Base-by-base conservation (phyloP, 176 grass and related monocot genomes). In the Oryza officinalis region DNA sequence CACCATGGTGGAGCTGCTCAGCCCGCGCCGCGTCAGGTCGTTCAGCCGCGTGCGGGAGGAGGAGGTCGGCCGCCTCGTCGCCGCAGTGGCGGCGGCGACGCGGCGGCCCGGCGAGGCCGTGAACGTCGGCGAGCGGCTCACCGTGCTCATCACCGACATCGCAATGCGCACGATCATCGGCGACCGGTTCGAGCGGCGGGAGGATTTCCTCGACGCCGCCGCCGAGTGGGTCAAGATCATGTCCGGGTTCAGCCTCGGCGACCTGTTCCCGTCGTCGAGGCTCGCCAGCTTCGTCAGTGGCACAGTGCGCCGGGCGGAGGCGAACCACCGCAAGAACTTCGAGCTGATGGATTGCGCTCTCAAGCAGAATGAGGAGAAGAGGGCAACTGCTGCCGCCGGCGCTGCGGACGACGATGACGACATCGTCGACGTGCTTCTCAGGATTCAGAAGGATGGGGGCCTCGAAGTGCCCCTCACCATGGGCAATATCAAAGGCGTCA, bases 241-340 rank as follows among this genome's bases (percentile, higher is more conserved):
- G 17, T 10, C 27, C 3, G 74, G 89, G 30, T 87, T 91, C 35
- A 80, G 8, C 70, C 70, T 91, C 22, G 18, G 59, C 11, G 89
- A 91, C 20, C 8, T 81, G 30, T 88, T 88, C 57, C 86, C 89
- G 35, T 85, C 86, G 22, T 77, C 75, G 25, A 32, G 31, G 81
- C 71, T 88, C 6, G 47, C 80, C 6, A 22, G 59, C 7, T 6
- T 80, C 20, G 0, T 88, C 65, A 37, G 74, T 13, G 80, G 80
- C 50, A 75, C 43, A 27, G 6, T 3, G 2, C 45, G 76, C 11
- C 67, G n/a, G 60, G 69, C 45, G 9, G 20, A 37, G 13, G 86
- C 13, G 13, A 82, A 45, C 12, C 50, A 81, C 65, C 72, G 31
- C 5, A 87, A 41, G 20, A 73, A 18, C 5, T 79, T 74, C 5